Percentiles rank a stretch among this genome's conserved stretches.
phyloP scores from a whole-genome alignment of 164 flowering plant species.

The Houttuynia cordata region DNA sequence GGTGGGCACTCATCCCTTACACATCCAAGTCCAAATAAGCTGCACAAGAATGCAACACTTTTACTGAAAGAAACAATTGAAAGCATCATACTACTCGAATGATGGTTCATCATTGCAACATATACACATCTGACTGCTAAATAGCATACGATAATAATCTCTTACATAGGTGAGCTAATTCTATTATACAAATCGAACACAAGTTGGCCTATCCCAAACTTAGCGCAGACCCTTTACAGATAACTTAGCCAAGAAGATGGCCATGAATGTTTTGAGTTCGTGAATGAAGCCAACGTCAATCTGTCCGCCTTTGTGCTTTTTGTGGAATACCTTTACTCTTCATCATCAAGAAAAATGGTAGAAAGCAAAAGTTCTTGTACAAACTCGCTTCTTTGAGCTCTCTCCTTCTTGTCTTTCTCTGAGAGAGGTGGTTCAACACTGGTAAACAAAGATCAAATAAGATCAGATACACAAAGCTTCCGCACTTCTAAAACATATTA shows the following conservation, averaged over 20 bases:
- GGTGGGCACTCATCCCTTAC: too few relatives aligned
- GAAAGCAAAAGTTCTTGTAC: slow-evolving; percentile 55
- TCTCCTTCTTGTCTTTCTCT: slow-evolving; percentile 45
- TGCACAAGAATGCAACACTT: too few relatives aligned
- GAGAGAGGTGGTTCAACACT: slow-evolving; percentile 21
- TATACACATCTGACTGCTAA: background rate
- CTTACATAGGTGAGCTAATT: background rate
- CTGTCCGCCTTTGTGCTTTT: background rate
- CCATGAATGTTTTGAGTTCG: background rate
- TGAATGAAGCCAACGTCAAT: background rate
- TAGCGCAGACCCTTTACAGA: background rate
- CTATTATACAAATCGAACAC: background rate
- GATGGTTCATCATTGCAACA: background rate
- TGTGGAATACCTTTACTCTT: background rate
- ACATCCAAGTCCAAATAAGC: too few relatives aligned
- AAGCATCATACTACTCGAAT: background rate
- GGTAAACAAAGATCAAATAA: background rate
- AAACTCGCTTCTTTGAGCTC: slow-evolving; percentile 45
- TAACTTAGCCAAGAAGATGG: background rate
- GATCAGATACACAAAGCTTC: background rate
- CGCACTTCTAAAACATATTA: background rate
- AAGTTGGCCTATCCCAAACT: background rate
- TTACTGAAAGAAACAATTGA: background rate
- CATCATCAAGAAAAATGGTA: slow-evolving; percentile 32
- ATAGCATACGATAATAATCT: background rate